A percentile compares a stretch with the other conserved stretches of the same genome.
Evolutionary conservation across 805 yeast genomes (phyloP).

Genomic region (Ogataea sp.): DNA sequence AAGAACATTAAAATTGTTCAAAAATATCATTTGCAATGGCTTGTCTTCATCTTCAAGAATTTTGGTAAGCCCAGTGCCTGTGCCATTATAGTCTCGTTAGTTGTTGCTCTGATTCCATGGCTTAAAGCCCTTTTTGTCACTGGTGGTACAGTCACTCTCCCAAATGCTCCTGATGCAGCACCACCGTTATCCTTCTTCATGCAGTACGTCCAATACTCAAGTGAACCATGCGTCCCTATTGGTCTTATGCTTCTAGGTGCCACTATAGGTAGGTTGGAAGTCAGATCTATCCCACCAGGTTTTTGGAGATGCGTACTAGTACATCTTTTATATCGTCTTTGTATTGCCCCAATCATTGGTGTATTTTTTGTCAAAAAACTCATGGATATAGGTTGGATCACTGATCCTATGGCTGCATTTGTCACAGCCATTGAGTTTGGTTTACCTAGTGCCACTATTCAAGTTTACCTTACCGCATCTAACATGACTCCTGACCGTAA

Average conservation of each 20-base stretch:
- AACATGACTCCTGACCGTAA: constrained; percentile 42
- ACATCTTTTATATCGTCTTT: constrained; percentile 32
- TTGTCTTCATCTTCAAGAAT: constrained; percentile 32
- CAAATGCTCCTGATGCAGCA: constrained; percentile 37
- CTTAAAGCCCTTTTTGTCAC: constrained; percentile 36
- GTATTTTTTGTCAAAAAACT: constrained; percentile 40
- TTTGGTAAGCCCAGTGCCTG: constrained; percentile 41
- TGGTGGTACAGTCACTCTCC: constrained; percentile 18
- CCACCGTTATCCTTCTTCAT: constrained; percentile 50
- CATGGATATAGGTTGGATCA: constrained; percentile 40
- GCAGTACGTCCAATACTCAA: constrained; percentile 40
- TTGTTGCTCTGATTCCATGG: constrained; percentile 49
- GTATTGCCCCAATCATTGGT: constrained; percentile 45
- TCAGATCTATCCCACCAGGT: constrained; percentile 38
- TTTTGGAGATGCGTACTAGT: constrained; percentile 49
- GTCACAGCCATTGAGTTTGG: constrained; percentile 40
- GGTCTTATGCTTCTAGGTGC: constrained; percentile 49
- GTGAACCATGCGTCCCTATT: constrained; percentile 46
- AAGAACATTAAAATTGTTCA: constrained; percentile 16
- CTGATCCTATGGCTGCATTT: constrained; percentile 32
- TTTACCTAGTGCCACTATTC: constrained; percentile 50
- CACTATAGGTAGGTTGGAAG: constrained; percentile 41
- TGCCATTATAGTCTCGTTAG: constrained; percentile 35
- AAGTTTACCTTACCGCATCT: constrained; percentile 52
- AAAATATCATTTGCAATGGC: constrained; percentile 20